Evolutionary conservation across 306 rosid species (phyloP).

Genomic region (Oxytropis ochrocephala): DNA sequence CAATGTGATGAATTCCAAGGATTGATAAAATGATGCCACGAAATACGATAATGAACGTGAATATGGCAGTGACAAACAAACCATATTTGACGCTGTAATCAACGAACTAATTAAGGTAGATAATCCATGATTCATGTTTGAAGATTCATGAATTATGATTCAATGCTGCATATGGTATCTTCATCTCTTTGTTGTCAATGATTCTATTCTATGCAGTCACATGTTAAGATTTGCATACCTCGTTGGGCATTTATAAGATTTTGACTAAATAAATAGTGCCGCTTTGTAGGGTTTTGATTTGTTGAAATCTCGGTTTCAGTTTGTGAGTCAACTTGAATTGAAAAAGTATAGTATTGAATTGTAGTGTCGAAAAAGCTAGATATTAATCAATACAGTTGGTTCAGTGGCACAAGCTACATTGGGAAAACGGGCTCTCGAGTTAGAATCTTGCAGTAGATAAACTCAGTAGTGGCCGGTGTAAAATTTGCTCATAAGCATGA

Average conservation of each 20-base stretch:
- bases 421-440: too few relatives aligned
- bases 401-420: too few relatives aligned
- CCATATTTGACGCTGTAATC: not conserved
- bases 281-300: not conserved
- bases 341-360: too few relatives aligned
- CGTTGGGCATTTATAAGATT: not conserved
- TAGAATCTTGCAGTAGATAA: too few relatives aligned
- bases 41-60: slow-evolving; percentile 1
- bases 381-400: too few relatives aligned
- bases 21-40: not conserved
- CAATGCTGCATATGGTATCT: not conserved
- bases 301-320: not conserved
- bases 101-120: not conserved
- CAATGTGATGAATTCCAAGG: not conserved
- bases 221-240: not conserved
- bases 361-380: too few relatives aligned
- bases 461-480: too few relatives aligned
- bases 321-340: not conserved
- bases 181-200: not conserved
- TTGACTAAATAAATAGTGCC: not conserved
- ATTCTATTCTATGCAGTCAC: not conserved
- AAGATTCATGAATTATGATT: not conserved
- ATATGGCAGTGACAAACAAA: slow-evolving; percentile 8
- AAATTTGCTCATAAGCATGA: too few relatives aligned
- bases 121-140: not conserved